A percentile compares a stretch with the other conserved stretches of the same genome.
Conservation (phyloP, 2,329 filamentous ascomycete genomes). For the Alternaria dauci region DNA sequence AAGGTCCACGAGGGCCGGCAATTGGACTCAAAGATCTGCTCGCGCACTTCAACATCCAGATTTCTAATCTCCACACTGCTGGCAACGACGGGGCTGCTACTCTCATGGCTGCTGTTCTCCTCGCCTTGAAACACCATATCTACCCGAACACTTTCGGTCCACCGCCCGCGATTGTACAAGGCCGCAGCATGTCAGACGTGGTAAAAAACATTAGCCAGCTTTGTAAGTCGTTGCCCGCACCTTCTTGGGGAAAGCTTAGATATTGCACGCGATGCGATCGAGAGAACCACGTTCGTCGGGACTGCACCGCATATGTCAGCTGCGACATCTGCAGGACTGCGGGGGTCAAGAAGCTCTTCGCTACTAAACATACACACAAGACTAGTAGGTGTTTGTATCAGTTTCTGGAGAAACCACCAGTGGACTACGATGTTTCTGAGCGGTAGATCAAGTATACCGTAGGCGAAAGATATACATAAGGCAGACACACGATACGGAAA, state of each 20-base stretch:
- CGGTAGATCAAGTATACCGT: neutral
- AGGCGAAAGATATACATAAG: neutral
- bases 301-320: conserved; percentile 11
- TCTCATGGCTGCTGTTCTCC: conserved; percentile 24
- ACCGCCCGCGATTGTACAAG: conserved; percentile 1
- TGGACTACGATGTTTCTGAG: neutral
- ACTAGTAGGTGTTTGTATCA: conserved; percentile 14
- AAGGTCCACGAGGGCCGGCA: conserved; percentile 4
- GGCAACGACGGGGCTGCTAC: conserved; percentile 27
- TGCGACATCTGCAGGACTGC: conserved; percentile 13
- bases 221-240: conserved; percentile 5
- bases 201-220: neutral
- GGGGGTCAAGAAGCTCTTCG: neutral
- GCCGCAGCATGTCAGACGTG: neutral
- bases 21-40: conserved; percentile 24
- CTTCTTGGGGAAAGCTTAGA: conserved; percentile 7
- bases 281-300: conserved; percentile 11
- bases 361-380: conserved; percentile 5
- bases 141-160: conserved; percentile 4
- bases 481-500: neutral
- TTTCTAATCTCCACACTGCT: conserved; percentile 22
- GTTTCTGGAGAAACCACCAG: neutral
- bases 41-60: conserved; percentile 17
- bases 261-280: conserved; percentile 22
- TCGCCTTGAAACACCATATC: conserved; percentile 9